A percentile compares a stretch with the other conserved stretches of the same genome.
Conservation (phyloP, 2,329 filamentous ascomycete species). For the Arthrinium puccinioides region DNA sequence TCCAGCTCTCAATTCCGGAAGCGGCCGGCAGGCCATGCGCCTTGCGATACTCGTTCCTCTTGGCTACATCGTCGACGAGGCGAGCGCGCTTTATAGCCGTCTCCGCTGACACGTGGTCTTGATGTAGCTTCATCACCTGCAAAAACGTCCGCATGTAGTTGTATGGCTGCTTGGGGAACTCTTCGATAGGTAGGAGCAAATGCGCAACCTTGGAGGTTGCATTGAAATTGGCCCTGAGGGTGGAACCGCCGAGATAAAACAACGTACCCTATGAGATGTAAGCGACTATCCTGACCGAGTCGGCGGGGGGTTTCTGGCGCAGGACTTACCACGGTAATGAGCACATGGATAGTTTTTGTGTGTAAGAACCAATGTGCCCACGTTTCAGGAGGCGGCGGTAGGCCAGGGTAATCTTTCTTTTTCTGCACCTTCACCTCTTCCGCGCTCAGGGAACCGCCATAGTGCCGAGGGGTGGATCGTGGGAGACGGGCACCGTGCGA, state of each 20-base stretch:
- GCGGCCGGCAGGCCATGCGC: constrained; percentile 67
- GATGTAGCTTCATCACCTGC: constrained; percentile 70
- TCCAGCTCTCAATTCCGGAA: constrained; percentile 14
- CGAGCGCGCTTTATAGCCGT: constrained; percentile 65
- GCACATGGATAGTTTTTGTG: constrained; percentile 67
- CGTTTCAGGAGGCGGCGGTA: constrained; percentile 78
- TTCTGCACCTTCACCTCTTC: constrained; percentile 61
- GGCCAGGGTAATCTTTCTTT: constrained; percentile 72
- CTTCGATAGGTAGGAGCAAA: constrained; percentile 64
- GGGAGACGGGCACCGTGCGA: constrained; percentile 72
- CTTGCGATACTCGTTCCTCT: constrained; percentile 77
- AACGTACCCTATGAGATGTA: constrained; percentile 50
- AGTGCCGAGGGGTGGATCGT: constrained; percentile 51
- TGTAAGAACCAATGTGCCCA: constrained; percentile 82
- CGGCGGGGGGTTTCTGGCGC: neutral
- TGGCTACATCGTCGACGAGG: constrained; percentile 78
- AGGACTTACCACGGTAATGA: constrained; percentile 69
- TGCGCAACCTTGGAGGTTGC: constrained; percentile 72
- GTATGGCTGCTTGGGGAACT: constrained; percentile 64
- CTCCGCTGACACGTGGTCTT: constrained; percentile 60
- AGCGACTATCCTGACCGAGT: neutral
- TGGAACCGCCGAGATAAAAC: constrained; percentile 59
- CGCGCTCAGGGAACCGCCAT: constrained; percentile 63
- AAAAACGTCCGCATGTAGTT: constrained; percentile 57
- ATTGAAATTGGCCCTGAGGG: constrained; percentile 73